Percentiles rank a stretch among this genome's conserved stretches.
phyloP scores from a whole-genome alignment of 2,329 filamentous ascomycete genomes.

The Nemania sp. region DNA sequence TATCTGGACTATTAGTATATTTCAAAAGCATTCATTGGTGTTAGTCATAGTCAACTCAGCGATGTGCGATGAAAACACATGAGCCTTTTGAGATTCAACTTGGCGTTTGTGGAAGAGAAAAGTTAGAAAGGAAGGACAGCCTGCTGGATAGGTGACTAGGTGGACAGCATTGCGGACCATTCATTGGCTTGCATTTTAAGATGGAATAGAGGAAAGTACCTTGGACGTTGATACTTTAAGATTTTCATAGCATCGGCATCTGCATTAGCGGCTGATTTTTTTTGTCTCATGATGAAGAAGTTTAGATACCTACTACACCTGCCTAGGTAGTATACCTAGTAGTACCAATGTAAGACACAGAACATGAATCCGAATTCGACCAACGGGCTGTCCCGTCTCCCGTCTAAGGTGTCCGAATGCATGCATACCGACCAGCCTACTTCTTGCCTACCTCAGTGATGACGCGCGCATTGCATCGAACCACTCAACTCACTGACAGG shows the following conservation, averaged over 20 bases:
- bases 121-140: not conserved
- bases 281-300: not conserved
- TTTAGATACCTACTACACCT: not conserved
- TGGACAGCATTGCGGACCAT: not conserved
- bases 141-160: too few relatives aligned
- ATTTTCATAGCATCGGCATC: not conserved
- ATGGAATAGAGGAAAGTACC: not conserved
- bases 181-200: not conserved
- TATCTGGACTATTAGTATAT: not conserved
- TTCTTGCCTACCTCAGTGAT: not conserved
- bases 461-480: not conserved
- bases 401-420: not conserved
- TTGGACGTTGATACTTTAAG: not conserved
- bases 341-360: not conserved
- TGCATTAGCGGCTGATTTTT: slow-evolving; percentile 3
- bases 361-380: not conserved
- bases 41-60: too few relatives aligned
- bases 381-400: not conserved
- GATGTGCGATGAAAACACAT: not conserved
- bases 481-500: not conserved
- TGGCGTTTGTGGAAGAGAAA: not conserved
- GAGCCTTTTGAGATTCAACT: not conserved
- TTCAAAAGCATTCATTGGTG: slow-evolving; percentile 1
- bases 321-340: too few relatives aligned
- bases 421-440: not conserved